phyloP scores from a whole-genome alignment of 306 rosid species.

The Trifolium repens region DNA sequence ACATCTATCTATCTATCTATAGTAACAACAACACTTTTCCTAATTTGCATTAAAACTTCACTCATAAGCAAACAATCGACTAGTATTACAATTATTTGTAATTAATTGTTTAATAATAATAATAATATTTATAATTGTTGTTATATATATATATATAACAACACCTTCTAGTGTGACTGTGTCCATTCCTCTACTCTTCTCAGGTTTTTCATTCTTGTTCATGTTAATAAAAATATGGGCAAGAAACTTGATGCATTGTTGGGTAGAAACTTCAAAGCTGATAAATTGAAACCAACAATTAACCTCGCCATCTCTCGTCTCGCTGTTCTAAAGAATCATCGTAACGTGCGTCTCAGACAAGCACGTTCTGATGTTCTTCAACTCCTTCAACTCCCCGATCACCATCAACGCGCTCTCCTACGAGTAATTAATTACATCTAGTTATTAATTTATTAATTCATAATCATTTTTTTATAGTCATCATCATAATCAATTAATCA shows the following conservation, averaged over 20 bases:
- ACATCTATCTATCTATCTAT: too few relatives aligned
- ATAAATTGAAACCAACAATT: constrained; percentile 61
- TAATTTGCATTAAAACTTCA: background rate
- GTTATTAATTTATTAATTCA: background rate
- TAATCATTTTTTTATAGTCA: background rate
- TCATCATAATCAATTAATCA: background rate
- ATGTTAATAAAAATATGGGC: constrained; percentile 55
- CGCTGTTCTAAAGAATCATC: constrained; percentile 68
- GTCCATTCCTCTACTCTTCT: background rate
- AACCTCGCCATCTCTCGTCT: constrained; percentile 80
- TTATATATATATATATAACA: background rate
- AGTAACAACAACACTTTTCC: background rate
- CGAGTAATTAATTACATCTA: constrained; percentile 51
- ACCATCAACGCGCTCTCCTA: constrained; percentile 79
- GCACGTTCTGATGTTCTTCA: constrained; percentile 74
- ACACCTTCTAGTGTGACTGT: background rate
- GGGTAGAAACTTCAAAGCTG: constrained; percentile 63
- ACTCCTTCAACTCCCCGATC: constrained; percentile 71
- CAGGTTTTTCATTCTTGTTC: background rate
- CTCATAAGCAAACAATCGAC: background rate
- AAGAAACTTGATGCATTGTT: constrained; percentile 73
- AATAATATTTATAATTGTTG: background rate
- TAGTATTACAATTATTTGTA: background rate
- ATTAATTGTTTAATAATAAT: too few relatives aligned
- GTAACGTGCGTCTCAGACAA: constrained; percentile 56